Conservation (phyloP, 176 grass and related monocot genomes). For the Oryza rufipogon region DNA sequence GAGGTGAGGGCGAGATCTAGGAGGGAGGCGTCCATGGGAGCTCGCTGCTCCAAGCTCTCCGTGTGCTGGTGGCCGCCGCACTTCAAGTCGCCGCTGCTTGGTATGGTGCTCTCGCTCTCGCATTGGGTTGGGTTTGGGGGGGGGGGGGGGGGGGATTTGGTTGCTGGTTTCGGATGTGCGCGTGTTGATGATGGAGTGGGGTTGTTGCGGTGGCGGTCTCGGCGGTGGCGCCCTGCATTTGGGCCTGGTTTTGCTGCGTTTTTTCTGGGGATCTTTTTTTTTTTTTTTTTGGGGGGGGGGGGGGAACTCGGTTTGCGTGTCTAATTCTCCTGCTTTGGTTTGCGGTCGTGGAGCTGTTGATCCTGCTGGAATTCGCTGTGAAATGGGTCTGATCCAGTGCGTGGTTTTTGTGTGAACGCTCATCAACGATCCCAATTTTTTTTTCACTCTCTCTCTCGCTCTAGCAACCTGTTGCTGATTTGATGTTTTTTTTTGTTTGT, state of each 20-base stretch:
- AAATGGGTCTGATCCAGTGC: slow-evolving; percentile 30
- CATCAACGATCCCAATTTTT: slow-evolving; percentile 24
- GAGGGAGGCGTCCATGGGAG: slow-evolving; percentile 57
- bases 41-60: slow-evolving; percentile 76
- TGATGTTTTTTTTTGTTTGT: not conserved
- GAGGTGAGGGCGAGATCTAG: slow-evolving; percentile 40
- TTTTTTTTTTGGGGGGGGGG: too few relatives aligned
- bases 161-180: not conserved
- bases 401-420: not conserved
- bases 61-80: slow-evolving; percentile 73
- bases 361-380: slow-evolving; percentile 30
- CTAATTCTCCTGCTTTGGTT: not conserved
- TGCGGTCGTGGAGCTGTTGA: slow-evolving; percentile 17
- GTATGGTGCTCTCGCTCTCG: slow-evolving; percentile 14
- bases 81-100: slow-evolving; percentile 71
- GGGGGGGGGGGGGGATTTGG: not conserved
- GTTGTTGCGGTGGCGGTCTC: not conserved
- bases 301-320: not conserved
- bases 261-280: slow-evolving; percentile 33
- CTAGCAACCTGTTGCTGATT: slow-evolving; percentile 12
- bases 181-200: not conserved
- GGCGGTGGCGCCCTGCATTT: slow-evolving; percentile 42
- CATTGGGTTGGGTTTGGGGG: slow-evolving; percentile 8
- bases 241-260: slow-evolving; percentile 32
- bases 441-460: not conserved